Base-by-base conservation (phyloP, 345 rosid species). In the Aurinia saxatilis region DNA sequence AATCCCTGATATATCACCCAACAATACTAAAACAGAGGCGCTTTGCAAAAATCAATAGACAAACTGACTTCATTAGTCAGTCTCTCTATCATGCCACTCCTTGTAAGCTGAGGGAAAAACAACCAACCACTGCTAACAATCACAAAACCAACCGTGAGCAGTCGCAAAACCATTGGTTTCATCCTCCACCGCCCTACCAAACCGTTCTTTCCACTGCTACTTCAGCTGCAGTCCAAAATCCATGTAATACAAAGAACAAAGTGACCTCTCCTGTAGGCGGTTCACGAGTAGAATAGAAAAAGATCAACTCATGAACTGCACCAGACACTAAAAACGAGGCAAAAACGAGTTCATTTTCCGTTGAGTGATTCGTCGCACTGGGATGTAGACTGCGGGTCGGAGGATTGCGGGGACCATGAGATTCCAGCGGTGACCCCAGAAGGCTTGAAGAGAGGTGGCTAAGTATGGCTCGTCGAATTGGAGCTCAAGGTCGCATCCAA, bases 371-470 rank as follows among this genome's bases (percentile, higher is more conserved):
- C 53, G 16, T 7, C 75, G 50, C 0, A 76, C 51, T 0, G 86
- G 86, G 1, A 3, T 1, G 72, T 78, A 76, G 0, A 81, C 74
- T 6, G 84, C 51, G 1, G 77, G 78, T 1, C 82, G 66, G 53
- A 81, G 76, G 6, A 79, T 71, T 3, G 65, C 61, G 1, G 82
- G 63, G n/a, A 77, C 80, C 73, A 76, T 78, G 33, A 81, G 81
- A 47, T 79, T 85, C 86, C 88, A 82, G 3, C 84, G 58, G 6
- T 62, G 45, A 10, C 84, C 79, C 91, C 86, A 81, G 17, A 83
- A 81, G 23, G 81, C 83, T 71, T 82, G 84, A 2, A 85, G 63
- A 11, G 91, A 82, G 0, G 83, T 81, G 35, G 86, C 52, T 15
- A 76, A 42, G 47, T 78, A 82, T 5, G 85, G 88, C 3, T 83